phyloP scores from a whole-genome alignment of 2,329 filamentous ascomycete genomes.

The Helotiales sp. region DNA sequence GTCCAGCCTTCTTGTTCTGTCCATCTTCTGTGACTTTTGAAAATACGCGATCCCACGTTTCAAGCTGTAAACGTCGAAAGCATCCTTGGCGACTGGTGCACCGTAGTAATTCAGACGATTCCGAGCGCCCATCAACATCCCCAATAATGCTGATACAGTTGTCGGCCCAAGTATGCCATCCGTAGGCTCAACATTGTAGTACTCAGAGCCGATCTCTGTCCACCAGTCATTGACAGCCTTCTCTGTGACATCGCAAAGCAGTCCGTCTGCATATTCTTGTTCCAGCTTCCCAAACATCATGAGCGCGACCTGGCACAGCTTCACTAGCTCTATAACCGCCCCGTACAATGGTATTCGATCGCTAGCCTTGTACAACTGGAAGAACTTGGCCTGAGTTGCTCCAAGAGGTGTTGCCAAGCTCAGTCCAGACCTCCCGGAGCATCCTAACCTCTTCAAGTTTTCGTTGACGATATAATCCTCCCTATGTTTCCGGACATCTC shows the following conservation, averaged over 20 bases:
- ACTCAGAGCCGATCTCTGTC: constrained; percentile 87
- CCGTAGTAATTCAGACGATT: constrained; percentile 86
- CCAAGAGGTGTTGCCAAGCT: constrained; percentile 75
- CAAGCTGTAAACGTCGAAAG: constrained; percentile 80
- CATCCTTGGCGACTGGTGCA: constrained; percentile 84
- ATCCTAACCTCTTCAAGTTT: constrained; percentile 87
- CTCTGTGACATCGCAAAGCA: constrained; percentile 92
- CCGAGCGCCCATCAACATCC: constrained; percentile 83
- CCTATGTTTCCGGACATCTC: constrained; percentile 77
- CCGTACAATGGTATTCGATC: constrained; percentile 77
- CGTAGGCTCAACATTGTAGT: constrained; percentile 88
- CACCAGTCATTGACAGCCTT: constrained; percentile 92
- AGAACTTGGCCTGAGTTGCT: constrained; percentile 87
- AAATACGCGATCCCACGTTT: constrained; percentile 86
- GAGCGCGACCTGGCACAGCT: constrained; percentile 85
- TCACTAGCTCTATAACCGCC: constrained; percentile 85
- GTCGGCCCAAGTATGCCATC: constrained; percentile 92
- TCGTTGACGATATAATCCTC: constrained; percentile 92
- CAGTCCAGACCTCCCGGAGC: constrained; percentile 84
- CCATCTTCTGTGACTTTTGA: constrained; percentile 83
- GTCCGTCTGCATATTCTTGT: constrained; percentile 85
- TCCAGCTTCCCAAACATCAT: constrained; percentile 85
- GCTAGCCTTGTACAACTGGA: constrained; percentile 84
- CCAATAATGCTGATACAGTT: constrained; percentile 84
- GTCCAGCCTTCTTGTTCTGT: constrained; percentile 77